These are phyloP conservation scores for Epithele typhae DNA, from an alignment of 768 basidiomycete genomes.

Conservation along the genomic window DNA sequence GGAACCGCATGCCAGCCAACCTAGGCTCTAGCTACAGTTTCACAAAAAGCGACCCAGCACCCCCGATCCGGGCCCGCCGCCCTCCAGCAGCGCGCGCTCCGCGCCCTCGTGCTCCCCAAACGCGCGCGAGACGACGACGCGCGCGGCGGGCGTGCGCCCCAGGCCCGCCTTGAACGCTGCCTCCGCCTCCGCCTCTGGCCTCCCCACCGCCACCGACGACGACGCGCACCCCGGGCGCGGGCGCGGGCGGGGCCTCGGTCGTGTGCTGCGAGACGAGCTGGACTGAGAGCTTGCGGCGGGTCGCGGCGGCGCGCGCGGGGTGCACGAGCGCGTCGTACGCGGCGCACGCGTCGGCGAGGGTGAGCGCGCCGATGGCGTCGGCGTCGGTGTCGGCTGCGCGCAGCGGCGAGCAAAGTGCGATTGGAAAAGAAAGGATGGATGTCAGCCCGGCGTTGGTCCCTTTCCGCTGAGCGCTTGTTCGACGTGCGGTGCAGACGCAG, in stretches of 20 bases:
- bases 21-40: too few species aligned
- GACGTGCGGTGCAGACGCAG: too few species aligned
- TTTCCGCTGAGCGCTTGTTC: too few species aligned
- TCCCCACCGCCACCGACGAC: slow-evolving; percentile 5
- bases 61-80: too few species aligned
- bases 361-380: slow-evolving; percentile 9
- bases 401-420: too few species aligned
- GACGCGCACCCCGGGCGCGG: neutral
- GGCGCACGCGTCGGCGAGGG: slow-evolving; percentile 12
- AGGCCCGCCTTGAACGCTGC: slow-evolving; percentile 18
- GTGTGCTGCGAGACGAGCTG: slow-evolving; percentile 21
- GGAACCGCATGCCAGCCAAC: too few species aligned
- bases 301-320: slow-evolving; percentile 7
- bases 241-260: slow-evolving; percentile 1
- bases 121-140: slow-evolving; percentile 12
- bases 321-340: slow-evolving; percentile 17
- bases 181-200: neutral
- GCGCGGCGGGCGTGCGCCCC: slow-evolving; percentile 17
- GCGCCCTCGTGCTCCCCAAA: slow-evolving; percentile 7
- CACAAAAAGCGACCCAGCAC: too few species aligned
- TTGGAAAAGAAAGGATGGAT: too few species aligned
- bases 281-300: slow-evolving; percentile 22
- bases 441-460: too few species aligned
- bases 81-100: too few species aligned
- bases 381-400: slow-evolving; percentile 19